phyloP scores from a whole-genome alignment of 257 asterid species.

The Solanum piurae region DNA sequence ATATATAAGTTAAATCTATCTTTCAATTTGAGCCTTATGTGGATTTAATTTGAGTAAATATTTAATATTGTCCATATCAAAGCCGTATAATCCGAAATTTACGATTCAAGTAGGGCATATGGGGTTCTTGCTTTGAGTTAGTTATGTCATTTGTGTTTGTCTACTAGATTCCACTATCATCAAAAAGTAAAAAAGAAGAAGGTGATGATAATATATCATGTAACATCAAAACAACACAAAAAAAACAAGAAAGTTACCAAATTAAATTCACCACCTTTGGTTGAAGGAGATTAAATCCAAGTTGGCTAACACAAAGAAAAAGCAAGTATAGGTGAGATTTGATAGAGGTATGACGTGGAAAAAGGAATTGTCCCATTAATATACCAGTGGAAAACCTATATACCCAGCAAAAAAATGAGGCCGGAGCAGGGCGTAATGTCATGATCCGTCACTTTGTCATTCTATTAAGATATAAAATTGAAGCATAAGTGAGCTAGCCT shows the following conservation, averaged over 20 bases:
- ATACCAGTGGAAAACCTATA: neutral
- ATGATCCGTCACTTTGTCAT: neutral
- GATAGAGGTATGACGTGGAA: neutral
- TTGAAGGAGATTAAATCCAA: neutral
- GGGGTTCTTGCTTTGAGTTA: neutral
- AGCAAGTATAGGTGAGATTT: neutral
- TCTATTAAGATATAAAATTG: no score
- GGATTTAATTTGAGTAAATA: neutral
- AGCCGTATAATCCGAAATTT: slow-evolving; percentile 12
- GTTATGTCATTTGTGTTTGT: neutral
- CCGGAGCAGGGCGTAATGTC: neutral
- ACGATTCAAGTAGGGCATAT: neutral
- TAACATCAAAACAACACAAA: neutral
- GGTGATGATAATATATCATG: neutral
- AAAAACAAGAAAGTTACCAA: neutral
- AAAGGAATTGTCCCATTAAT: neutral
- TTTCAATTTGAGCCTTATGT: neutral
- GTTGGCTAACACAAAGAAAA: neutral
- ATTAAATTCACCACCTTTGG: neutral
- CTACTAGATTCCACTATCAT: slow-evolving; percentile 2
- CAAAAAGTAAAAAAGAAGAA: neutral
- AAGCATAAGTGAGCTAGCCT: no score
- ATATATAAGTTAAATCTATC: neutral
- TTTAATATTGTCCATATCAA: neutral
- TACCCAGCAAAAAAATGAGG: neutral